Evolutionary conservation across 2,329 filamentous ascomycete species (phyloP), one percentile per base, ranked within the genome.

Genomic region (Whalleya microplaca): DNA sequence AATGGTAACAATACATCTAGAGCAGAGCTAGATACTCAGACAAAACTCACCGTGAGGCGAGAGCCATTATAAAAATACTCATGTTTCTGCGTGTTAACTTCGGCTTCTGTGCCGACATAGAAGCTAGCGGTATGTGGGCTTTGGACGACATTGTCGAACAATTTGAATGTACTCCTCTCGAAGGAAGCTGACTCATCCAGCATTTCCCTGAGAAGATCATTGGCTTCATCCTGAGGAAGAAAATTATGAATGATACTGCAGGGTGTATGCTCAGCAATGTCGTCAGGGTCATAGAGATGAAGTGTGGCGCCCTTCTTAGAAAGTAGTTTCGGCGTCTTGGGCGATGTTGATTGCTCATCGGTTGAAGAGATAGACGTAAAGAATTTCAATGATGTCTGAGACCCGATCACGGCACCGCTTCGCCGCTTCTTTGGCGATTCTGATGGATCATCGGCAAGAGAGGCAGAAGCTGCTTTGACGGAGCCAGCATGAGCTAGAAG

Each of bases 221-320:
- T 88, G 41, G 95, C 94, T 56, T 90, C 80, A 1, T 87, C 78
- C 0, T 80, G 27, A 0, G 91, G 86, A 0, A 99, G 79, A 65
- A 98, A 97, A 68, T 96, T 95, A 73, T 96, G 92, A 53, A 97
- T 86, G 63, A 98, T 90, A 10, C 91, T 93, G 74, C 93, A 97
- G 1, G 95, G 92, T 0, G 94, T 96, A 69, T 96, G 84, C 21
- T 84, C 81, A 47, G 91, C 89, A 45, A 98, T 85, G 65, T 96
- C 92, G 41, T 85, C 79, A 0, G 93, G 90, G 42, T 90, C 86
- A 72, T 90, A 98, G 0, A 98, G 79, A 69, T 94, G 90, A 2
- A 98, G 75, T 0, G 94, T 97, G 64, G 86, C 85, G 12, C 93
- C 94, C 69, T 89, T 96, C 66, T 84, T 89, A 0, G 89, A 87